Evolutionary conservation across 495 filamentous ascomycete genomes (phyloP), one percentile per base, ranked within the genome.

Genomic region (Hypoxylon cercidicola): DNA sequence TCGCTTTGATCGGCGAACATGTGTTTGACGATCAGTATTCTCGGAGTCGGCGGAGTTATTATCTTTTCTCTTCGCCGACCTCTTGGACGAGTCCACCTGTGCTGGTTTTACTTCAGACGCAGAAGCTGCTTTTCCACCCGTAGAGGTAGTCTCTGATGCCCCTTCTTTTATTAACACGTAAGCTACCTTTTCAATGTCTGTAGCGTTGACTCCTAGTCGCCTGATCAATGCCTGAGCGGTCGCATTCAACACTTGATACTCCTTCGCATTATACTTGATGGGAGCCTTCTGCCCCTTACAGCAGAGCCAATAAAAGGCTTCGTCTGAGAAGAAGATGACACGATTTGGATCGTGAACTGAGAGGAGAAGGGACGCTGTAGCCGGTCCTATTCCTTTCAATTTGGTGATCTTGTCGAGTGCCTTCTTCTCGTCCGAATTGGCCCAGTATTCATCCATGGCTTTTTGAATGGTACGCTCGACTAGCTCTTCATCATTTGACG

Each of bases 311-410:
- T 86, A 79, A 71, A 85, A 93, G 18, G 86, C 77, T 76, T 93
- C 90, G 64, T 94, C 90, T 23, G 88, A 89, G 75, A 90, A 93
- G 73, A 93, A 94, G 0, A 90, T 85, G 10, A 88, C 78, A 16
- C 81, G 75, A 0, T 77, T 69, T 0, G 81, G 75, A n/a, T 87
- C 83, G 52, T 81, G 80, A 3, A 88, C 81, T 0, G 88, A 84
- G 2, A 93, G 80, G 2, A 93, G 74, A 20, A 94, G 77, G 2
- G 89, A 91, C 0, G 88, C 89, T 0, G 90, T 92, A 6, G 91
- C 90, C 21, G 87, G 86, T 0, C 91, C 91, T 47, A 93, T 83
- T 40, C 90, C 91, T 50, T 72, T 81, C 39, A 86, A 68, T 48
- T 79, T 69, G 15, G 82, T 76, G 34, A 94, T 75, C 7, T 74